Percentiles rank a stretch among this genome's conserved stretches.
These are phyloP conservation scores for Talaromyces marneffei DNA, from an alignment of 2,329 filamentous ascomycete genomes.

Conservation along the genomic window DNA sequence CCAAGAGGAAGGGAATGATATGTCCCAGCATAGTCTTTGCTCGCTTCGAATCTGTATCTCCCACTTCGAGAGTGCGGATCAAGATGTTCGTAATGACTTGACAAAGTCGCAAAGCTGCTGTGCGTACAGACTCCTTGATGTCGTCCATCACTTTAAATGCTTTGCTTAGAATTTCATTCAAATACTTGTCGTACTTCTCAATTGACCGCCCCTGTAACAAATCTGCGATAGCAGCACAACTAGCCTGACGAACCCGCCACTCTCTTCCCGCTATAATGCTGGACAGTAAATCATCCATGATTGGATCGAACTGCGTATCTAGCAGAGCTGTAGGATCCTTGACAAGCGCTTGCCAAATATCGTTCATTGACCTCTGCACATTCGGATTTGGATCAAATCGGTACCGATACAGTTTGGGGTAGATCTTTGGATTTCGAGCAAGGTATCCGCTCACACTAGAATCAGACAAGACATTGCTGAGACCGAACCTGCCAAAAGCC, in stretches of 20 bases:
- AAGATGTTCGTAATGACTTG: constrained; percentile 78
- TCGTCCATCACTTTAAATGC: constrained; percentile 92
- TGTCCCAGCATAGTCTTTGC: constrained; percentile 76
- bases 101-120: constrained; percentile 74
- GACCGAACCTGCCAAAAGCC: constrained; percentile 87
- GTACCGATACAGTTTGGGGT: constrained; percentile 91
- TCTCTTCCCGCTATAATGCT: constrained; percentile 77
- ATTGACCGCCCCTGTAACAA: constrained; percentile 75
- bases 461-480: constrained; percentile 86
- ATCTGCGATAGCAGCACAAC: constrained; percentile 83
- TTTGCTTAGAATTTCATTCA: constrained; percentile 76
- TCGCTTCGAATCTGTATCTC: constrained; percentile 57
- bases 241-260: constrained; percentile 89
- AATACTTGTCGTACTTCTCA: constrained; percentile 72
- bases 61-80: constrained; percentile 77
- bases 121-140: constrained; percentile 84
- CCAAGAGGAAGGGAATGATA: constrained; percentile 84
- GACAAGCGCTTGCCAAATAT: constrained; percentile 95
- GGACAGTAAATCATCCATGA: constrained; percentile 78
- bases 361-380: constrained; percentile 91
- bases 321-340: constrained; percentile 76
- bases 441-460: constrained; percentile 63
- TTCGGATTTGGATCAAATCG: constrained; percentile 92
- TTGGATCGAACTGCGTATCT: constrained; percentile 76
- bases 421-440: constrained; percentile 84